Base-by-base conservation (phyloP, 306 rosid genomes). In the Cicer arietinum region DNA sequence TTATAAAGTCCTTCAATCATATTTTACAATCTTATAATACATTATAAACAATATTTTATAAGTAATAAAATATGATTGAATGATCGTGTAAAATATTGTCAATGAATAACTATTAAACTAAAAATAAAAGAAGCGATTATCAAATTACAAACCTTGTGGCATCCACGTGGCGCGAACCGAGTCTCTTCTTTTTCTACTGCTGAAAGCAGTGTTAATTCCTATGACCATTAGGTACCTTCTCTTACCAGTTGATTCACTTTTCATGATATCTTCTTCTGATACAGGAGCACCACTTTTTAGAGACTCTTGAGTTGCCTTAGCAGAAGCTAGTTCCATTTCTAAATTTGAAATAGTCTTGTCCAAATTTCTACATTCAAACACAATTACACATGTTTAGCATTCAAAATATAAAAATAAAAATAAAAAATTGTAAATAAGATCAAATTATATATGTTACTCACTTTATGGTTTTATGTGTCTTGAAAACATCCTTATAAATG, bases 151-250 rank as follows among this genome's bases (percentile, higher is more conserved):
- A 94, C 99, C 99, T 95, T 89, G 97, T 12, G 90, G 98, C 92
- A 95, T 84, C 97, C 99, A 95, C 0, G 99, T 90, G 12, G 85
- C 88, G 51, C 98, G 99, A 88, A 95, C 84, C 0, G 99, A 95
- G 82, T 95, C 98, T 85, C 99, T 87, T 85, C 99, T 88, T 88
- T 89, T 92, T 70, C 99, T 51, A 90, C 99, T 95, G 82, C 99
- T 92, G 69, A 95, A 95, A 81, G 99, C 99, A 56, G 99, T 92
- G 37, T 95, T 95, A 50, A 95, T 83, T 80, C 98, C 99, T 67
- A 95, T 54, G 16, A 95, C 99, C 99, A 95, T 95, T 45, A 90
- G 74, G 77, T 90, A 90, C 81, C 86, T 89, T 79, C 90, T 90
- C 78, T 62, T 88, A 78, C 79, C 69, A 25, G 81, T 76, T 48